These are phyloP conservation scores for Helicocarpus griseus DNA, from an alignment of 2,329 filamentous ascomycete species.

Conservation along the genomic window DNA sequence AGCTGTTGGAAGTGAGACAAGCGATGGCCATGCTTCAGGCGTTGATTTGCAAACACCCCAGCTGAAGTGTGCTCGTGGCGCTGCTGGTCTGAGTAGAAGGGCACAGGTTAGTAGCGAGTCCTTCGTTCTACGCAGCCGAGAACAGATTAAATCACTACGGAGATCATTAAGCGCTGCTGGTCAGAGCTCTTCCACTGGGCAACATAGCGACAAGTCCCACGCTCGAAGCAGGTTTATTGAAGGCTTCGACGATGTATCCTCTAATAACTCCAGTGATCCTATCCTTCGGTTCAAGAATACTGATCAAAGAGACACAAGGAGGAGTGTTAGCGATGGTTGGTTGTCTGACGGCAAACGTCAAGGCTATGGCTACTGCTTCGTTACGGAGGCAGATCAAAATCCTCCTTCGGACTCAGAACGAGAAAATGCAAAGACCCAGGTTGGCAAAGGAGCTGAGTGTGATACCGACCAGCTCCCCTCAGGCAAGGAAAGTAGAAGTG, in stretches of 20 bases:
- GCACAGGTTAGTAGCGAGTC: not conserved
- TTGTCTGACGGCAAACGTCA: constrained; percentile 31
- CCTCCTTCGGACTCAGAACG: not conserved
- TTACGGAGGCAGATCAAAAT: constrained; percentile 15
- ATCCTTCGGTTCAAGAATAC: not conserved
- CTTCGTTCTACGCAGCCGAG: not conserved
- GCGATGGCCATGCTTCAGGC: not conserved
- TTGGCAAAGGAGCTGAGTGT: not conserved
- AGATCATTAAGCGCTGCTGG: not conserved
- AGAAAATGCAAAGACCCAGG: not conserved
- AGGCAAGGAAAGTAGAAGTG: not conserved
- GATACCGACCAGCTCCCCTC: not conserved
- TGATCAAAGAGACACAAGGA: not conserved
- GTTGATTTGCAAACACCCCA: not conserved
- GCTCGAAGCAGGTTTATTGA: constrained; percentile 26
- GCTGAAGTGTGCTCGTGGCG: not conserved
- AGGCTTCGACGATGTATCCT: constrained; percentile 16
- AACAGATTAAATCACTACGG: not conserved
- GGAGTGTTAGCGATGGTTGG: constrained; percentile 28
- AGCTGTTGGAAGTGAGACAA: not conserved
- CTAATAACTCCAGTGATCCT: not conserved
- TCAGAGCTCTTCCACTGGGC: not conserved
- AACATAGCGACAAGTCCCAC: not conserved
- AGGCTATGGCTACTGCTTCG: constrained; percentile 31
- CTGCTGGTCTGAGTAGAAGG: not conserved